A percentile compares a stretch with the other conserved stretches of the same genome.
Evolutionary conservation across 78 protist genomes (phyloP).

Genomic region (Polysphondylium violaceum): DNA sequence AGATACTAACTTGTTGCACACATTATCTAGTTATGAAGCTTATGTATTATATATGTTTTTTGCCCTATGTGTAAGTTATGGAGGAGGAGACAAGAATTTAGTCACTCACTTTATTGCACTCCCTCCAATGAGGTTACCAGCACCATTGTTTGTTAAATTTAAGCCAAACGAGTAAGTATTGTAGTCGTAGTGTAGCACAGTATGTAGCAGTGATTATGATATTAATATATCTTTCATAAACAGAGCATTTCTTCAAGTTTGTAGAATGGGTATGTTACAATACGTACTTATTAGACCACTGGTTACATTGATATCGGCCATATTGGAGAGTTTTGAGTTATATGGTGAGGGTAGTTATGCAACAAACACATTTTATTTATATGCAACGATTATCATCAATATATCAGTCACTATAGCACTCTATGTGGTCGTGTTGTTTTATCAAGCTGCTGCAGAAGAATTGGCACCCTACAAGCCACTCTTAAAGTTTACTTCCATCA

Average conservation of each 20-base stretch:
- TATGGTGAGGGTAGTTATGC: not conserved
- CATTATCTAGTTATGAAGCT: constrained; percentile 28
- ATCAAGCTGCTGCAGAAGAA: not conserved
- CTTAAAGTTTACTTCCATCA: constrained; percentile 43
- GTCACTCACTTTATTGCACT: constrained; percentile 1
- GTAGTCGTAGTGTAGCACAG: not conserved
- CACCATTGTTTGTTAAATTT: not conserved
- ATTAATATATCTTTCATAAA: not conserved
- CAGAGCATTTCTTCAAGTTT: constrained; percentile 9
- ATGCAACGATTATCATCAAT: not conserved
- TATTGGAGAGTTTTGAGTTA: not conserved
- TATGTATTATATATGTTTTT: constrained; percentile 54
- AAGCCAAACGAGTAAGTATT: constrained; percentile 20
- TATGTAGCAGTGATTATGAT: not conserved
- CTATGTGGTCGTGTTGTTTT: constrained; percentile 11
- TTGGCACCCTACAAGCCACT: constrained; percentile 27
- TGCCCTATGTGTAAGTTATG: constrained; percentile 20
- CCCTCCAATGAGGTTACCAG: not conserved
- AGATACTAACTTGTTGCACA: not conserved
- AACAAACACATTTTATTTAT: not conserved
- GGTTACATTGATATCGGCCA: not conserved
- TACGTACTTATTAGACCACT: constrained; percentile 43
- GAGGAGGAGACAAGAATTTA: constrained; percentile 29
- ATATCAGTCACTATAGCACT: constrained; percentile 1
- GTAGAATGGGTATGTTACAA: constrained; percentile 36